These are phyloP conservation scores for Colletotrichum gloeosporioides DNA, from an alignment of 2,329 filamentous ascomycete species.

Conservation along the genomic window DNA sequence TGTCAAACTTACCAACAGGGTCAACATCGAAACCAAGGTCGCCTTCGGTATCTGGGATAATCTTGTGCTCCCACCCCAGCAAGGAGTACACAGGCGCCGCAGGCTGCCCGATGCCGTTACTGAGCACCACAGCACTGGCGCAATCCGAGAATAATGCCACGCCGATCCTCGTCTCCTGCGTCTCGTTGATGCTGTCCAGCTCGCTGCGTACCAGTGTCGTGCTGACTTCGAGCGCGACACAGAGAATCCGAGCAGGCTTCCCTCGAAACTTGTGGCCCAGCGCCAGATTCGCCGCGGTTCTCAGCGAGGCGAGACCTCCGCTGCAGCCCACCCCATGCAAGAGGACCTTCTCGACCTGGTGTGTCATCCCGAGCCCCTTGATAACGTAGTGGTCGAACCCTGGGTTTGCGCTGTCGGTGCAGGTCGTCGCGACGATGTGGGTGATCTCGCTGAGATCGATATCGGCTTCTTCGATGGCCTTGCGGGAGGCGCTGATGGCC, in stretches of 20 bases:
- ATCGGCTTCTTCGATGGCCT: constrained; percentile 60
- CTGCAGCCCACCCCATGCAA: constrained; percentile 72
- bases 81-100: constrained; percentile 60
- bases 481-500: constrained; percentile 58
- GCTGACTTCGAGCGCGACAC: constrained; percentile 68
- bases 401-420: constrained; percentile 73
- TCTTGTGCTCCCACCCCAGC: constrained; percentile 68
- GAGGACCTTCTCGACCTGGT: constrained; percentile 67
- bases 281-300: constrained; percentile 71
- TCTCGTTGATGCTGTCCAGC: constrained; percentile 64
- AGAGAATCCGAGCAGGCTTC: constrained; percentile 66
- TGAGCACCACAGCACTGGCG: constrained; percentile 68
- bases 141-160: constrained; percentile 73
- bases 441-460: constrained; percentile 61
- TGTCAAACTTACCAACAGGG: constrained; percentile 53
- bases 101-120: constrained; percentile 62
- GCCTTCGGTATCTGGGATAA: constrained; percentile 64
- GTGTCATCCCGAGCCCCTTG: constrained; percentile 61
- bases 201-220: constrained; percentile 69
- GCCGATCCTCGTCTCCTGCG: constrained; percentile 68
- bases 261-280: constrained; percentile 65
- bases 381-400: constrained; percentile 72
- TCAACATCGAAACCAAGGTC: constrained; percentile 72
- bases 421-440: constrained; percentile 71
- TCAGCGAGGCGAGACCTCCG: constrained; percentile 65